Evolutionary conservation across 805 yeast genomes (phyloP).

Genomic region (Nakazawaea sp.): DNA sequence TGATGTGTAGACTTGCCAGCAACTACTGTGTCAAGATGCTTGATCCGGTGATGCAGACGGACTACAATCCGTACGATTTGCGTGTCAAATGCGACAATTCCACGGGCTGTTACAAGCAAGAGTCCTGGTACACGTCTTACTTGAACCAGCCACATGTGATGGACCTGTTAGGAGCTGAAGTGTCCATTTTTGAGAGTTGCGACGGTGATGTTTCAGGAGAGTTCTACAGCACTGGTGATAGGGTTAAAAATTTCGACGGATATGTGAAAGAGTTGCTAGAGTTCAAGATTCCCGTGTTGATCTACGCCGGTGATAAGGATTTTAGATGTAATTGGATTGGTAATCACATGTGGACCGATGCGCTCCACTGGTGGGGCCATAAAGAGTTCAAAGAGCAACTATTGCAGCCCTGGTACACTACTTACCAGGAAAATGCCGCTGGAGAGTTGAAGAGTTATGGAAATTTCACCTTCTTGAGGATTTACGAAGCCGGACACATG

Average conservation of each 20-base stretch:
- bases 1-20: conserved; percentile 89
- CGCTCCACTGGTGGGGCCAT: conserved; percentile 61
- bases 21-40: conserved; percentile 83
- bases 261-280: conserved; percentile 69
- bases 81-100: conserved; percentile 66
- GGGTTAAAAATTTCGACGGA: conserved; percentile 84
- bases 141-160: conserved; percentile 72
- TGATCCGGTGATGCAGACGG: conserved; percentile 77
- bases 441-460: conserved; percentile 41
- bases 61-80: conserved; percentile 87
- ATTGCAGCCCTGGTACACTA: conserved; percentile 19
- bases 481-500: conserved; percentile 93
- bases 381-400: conserved; percentile 28
- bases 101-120: conserved; percentile 67
- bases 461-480: conserved; percentile 72
- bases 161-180: conserved; percentile 86
- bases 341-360: conserved; percentile 78
- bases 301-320: conserved; percentile 95
- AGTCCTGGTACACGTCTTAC: conserved; percentile 69
- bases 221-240: conserved; percentile 82
- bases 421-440: conserved; percentile 16
- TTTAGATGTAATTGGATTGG: conserved; percentile 97
- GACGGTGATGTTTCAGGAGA: conserved; percentile 70
- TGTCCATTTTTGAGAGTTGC: conserved; percentile 67
- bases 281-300: conserved; percentile 68